Conservation (phyloP, 2,329 filamentous ascomycete species). For the Neonectria punicea region DNA sequence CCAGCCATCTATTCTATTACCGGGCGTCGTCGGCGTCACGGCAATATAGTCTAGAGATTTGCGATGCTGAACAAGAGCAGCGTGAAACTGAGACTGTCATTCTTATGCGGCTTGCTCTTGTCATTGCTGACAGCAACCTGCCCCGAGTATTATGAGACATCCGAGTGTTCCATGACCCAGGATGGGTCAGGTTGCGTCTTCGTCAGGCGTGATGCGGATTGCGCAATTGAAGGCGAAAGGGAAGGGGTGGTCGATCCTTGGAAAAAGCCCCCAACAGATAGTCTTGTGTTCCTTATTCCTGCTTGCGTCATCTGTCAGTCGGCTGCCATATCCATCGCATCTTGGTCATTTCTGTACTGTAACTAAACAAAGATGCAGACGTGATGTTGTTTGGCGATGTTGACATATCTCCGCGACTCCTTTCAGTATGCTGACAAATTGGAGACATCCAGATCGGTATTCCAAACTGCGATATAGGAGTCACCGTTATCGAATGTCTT, state of each 20-base stretch:
- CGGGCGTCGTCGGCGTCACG: neutral
- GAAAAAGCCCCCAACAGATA: neutral
- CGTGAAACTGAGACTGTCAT: neutral
- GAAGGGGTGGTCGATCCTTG: neutral
- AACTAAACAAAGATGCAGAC: neutral
- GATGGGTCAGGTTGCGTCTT: slow-evolving; percentile 24
- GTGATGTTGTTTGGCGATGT: neutral
- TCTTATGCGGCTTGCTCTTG: neutral
- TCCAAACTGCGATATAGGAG: neutral
- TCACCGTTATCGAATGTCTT: neutral
- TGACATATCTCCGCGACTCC: neutral
- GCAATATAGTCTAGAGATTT: neutral
- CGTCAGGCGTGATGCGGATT: slow-evolving; percentile 38
- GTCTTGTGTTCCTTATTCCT: neutral
- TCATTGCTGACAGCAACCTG: neutral
- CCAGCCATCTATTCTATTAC: slow-evolving; percentile 7
- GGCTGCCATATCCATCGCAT: neutral
- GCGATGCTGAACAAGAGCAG: neutral
- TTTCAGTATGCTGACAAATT: neutral
- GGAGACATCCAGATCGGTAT: neutral
- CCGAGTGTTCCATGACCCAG: slow-evolving; percentile 18
- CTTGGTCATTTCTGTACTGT: neutral
- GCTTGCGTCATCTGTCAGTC: neutral
- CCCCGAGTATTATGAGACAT: slow-evolving; percentile 7
- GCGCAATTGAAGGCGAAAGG: slow-evolving; percentile 28